phyloP scores from a whole-genome alignment of 352 stramenopile genomes.

The Pythium sp. region DNA sequence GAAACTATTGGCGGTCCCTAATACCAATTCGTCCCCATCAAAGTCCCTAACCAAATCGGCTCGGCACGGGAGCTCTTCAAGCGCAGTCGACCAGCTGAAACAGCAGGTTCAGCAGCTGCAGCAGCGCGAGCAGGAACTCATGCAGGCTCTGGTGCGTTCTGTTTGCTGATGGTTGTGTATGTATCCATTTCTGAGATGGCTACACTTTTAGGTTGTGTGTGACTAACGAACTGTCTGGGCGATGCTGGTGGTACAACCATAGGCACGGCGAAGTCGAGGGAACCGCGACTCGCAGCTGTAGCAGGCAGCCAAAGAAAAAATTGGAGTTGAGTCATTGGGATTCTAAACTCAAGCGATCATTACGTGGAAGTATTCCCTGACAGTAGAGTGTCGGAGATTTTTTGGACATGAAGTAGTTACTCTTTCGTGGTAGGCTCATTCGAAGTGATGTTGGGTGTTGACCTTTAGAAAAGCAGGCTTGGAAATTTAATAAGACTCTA shows the following conservation, averaged over 20 bases:
- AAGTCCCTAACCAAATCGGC: conserved; percentile 12
- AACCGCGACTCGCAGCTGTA: conserved; percentile 30
- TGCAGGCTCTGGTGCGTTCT: conserved; percentile 66
- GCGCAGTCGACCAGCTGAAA: conserved; percentile 35
- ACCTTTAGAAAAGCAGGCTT: too few relatives aligned
- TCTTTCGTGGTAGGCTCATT: too few relatives aligned
- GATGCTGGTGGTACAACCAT: not conserved
- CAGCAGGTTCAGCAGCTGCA: conserved; percentile 67
- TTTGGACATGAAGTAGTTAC: too few relatives aligned
- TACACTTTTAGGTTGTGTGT: not conserved
- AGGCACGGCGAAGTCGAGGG: conserved; percentile 53
- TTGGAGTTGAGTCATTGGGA: not conserved
- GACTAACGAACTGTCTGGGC: not conserved
- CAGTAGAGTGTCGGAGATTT: too few relatives aligned
- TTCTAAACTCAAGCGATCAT: not conserved
- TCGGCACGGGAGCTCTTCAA: not conserved
- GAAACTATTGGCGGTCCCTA: conserved; percentile 12
- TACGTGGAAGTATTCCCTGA: not conserved
- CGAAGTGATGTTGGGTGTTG: too few relatives aligned
- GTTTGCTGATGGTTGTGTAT: not conserved
- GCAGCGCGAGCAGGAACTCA: conserved; percentile 78
- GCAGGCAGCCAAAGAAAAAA: not conserved
- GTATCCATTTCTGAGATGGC: not conserved
- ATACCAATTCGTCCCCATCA: not conserved
- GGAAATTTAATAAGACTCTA: too few relatives aligned